phyloP scores from a whole-genome alignment of 2,329 filamentous ascomycete genomes.

The Diplocarpon mali region DNA sequence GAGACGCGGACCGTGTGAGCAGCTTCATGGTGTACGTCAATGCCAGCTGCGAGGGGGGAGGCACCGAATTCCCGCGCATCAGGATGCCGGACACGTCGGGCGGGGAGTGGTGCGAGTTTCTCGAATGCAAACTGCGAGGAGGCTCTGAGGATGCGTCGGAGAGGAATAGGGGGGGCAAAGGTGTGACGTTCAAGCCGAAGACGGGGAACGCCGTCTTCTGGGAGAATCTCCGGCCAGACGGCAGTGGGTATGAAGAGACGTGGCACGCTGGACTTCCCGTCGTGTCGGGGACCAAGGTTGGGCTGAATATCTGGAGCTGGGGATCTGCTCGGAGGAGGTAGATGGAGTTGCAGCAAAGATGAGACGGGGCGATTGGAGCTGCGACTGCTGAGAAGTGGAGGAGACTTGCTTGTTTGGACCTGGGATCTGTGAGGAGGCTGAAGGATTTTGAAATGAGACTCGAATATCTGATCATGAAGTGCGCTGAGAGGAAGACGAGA shows the following conservation, averaged over 20 bases:
- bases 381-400: no score
- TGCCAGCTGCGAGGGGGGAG: constrained; percentile 42
- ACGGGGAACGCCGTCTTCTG: constrained; percentile 50
- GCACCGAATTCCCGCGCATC: constrained; percentile 48
- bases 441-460: no score
- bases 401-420: no score
- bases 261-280: constrained; percentile 52
- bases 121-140: constrained; percentile 36
- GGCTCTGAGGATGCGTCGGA: constrained; percentile 16
- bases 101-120: constrained; percentile 42
- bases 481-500: no score
- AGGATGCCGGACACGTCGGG: constrained; percentile 30
- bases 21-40: constrained; percentile 53
- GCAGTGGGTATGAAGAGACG: constrained; percentile 44
- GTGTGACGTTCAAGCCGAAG: constrained; percentile 46
- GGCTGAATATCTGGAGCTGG: constrained; percentile 56
- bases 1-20: constrained; percentile 35
- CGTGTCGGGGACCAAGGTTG: constrained; percentile 42
- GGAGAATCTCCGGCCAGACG: constrained; percentile 46
- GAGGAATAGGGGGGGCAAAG: constrained; percentile 21
- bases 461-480: no score
- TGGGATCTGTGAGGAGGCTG: no score
- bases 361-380: no score
- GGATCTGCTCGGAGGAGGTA: constrained; percentile 15
- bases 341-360: no score